These are phyloP conservation scores for Rhypophila decipiens DNA, from an alignment of 495 filamentous ascomycete species.

Conservation along the genomic window DNA sequence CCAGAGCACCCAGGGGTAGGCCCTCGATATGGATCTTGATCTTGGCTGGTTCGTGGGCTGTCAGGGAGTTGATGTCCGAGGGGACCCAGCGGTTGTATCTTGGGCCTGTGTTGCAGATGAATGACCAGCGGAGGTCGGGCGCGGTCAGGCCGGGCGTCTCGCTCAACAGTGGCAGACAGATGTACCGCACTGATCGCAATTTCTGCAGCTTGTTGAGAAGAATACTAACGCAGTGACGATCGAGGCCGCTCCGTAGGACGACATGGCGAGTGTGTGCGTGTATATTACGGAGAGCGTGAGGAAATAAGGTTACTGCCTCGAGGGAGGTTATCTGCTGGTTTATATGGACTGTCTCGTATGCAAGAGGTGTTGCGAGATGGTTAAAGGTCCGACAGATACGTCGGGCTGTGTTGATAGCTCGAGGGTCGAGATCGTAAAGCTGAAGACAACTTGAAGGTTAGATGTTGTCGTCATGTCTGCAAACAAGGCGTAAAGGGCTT, in stretches of 20 bases:
- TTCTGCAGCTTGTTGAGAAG: not conserved
- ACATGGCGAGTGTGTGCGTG: not conserved
- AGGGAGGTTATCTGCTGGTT: constrained; percentile 14
- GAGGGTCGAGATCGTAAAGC: constrained; percentile 1
- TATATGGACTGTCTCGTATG: constrained; percentile 17
- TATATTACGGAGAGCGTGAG: not conserved
- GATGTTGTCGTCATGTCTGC: not conserved
- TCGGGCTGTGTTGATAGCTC: not conserved
- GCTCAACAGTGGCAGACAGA: not conserved
- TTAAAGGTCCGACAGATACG: constrained; percentile 15
- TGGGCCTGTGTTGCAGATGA: not conserved
- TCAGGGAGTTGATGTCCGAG: not conserved
- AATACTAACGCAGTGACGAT: not conserved
- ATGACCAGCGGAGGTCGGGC: not conserved
- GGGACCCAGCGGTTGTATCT: not conserved
- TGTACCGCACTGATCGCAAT: not conserved
- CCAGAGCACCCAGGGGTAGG: not conserved
- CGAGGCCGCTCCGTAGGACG: not conserved
- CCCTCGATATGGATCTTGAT: not conserved
- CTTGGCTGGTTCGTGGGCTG: not conserved
- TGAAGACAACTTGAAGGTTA: no score
- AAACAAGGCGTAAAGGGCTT: no score
- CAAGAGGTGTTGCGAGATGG: constrained; percentile 18
- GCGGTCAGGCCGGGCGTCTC: not conserved
- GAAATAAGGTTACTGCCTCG: not conserved